These are phyloP conservation scores for Bryoerythrophyllum caledonicum DNA, from an alignment of 225 moss, liverwort and hornwort species.

Conservation along the genomic window DNA sequence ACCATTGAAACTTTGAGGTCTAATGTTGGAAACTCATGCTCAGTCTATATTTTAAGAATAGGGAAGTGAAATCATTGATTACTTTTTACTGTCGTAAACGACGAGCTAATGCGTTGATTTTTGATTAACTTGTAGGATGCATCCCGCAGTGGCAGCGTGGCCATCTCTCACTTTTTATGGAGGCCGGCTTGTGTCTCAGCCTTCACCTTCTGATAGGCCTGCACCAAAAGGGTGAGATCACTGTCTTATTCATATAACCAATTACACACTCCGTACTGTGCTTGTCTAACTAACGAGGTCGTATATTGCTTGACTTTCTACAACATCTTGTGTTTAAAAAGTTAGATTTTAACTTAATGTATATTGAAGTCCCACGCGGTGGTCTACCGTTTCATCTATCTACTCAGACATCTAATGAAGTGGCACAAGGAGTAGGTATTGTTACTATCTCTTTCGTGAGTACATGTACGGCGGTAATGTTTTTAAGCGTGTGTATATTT, in stretches of 20 bases:
- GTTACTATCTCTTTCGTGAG: too few relatives aligned
- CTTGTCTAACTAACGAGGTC: too few relatives aligned
- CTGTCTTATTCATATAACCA: neutral
- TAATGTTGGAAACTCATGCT: neutral
- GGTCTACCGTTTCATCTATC: too few relatives aligned
- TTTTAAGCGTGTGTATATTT: too few relatives aligned
- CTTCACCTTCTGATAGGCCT: conserved; percentile 70
- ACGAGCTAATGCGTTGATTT: conserved; percentile 1
- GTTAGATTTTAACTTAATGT: too few relatives aligned
- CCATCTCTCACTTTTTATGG: conserved; percentile 79
- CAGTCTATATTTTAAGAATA: neutral
- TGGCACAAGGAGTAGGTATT: too few relatives aligned
- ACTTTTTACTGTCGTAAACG: neutral
- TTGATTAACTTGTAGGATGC: conserved; percentile 61
- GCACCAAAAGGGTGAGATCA: conserved; percentile 69
- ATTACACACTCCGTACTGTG: too few relatives aligned
- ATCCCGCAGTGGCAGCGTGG: conserved; percentile 86
- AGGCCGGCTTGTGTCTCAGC: conserved; percentile 65
- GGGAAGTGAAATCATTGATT: neutral
- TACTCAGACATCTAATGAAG: too few relatives aligned
- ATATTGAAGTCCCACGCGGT: too few relatives aligned
- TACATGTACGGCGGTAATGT: too few relatives aligned
- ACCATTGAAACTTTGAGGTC: conserved; percentile 17
- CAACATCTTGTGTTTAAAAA: too few relatives aligned
- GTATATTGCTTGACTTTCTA: too few relatives aligned